Evolutionary conservation across 495 filamentous ascomycete species (phyloP).

Genomic region (Hypoxylon fuscum): DNA sequence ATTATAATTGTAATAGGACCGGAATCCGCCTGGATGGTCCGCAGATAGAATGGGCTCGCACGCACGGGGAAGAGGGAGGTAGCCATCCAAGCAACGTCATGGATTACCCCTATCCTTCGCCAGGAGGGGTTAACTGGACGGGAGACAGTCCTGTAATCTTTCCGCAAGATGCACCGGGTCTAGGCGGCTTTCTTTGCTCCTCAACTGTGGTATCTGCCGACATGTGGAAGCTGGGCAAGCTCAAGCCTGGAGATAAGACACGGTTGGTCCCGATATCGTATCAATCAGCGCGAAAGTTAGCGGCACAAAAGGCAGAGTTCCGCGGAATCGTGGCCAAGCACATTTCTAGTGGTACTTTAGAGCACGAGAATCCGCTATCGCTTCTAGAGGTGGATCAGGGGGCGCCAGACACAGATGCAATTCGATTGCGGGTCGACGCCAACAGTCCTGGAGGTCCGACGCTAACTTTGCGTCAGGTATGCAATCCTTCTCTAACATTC

Average conservation of each 20-base stretch:
- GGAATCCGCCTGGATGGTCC: slow-evolving; percentile 67
- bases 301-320: slow-evolving; percentile 7
- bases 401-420: slow-evolving; percentile 14
- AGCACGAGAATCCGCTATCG: background rate
- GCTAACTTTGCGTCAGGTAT: slow-evolving; percentile 26
- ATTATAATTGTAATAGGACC: slow-evolving; percentile 66
- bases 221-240: slow-evolving; percentile 67
- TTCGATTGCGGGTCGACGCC: slow-evolving; percentile 11
- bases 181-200: slow-evolving; percentile 66
- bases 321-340: background rate
- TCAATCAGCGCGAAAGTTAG: slow-evolving; percentile 20
- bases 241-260: slow-evolving; percentile 66
- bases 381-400: slow-evolving; percentile 9
- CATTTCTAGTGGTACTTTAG: slow-evolving; percentile 8
- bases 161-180: slow-evolving; percentile 64
- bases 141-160: slow-evolving; percentile 68
- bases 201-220: slow-evolving; percentile 65
- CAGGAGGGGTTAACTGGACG: slow-evolving; percentile 65
- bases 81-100: slow-evolving; percentile 67
- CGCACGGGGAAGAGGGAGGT: slow-evolving; percentile 68
- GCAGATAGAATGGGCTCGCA: slow-evolving; percentile 62
- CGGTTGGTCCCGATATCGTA: slow-evolving; percentile 44
- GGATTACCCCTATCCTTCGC: slow-evolving; percentile 65
- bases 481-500: background rate
- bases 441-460: background rate